Evolutionary conservation across 192 early-diverging fungal genomes (phyloP).

Genomic region (Jimgerdemannia lactiflua): DNA sequence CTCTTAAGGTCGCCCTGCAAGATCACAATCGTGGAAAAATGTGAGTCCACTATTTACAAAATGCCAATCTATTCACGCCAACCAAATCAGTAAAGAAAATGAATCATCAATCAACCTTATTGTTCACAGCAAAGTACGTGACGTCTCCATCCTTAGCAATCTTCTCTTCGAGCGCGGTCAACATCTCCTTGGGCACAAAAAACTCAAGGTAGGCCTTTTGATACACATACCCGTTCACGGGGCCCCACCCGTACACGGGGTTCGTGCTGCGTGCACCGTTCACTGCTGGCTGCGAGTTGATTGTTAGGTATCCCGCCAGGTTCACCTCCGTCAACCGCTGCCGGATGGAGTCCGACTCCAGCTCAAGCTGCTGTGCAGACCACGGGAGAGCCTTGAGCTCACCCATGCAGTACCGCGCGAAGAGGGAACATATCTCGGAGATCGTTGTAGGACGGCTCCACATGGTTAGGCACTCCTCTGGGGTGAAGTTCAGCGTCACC

Average conservation of each 20-base stretch:
- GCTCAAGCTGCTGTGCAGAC: constrained; percentile 78
- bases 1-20: constrained; percentile 76
- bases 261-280: constrained; percentile 83
- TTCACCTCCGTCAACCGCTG: constrained; percentile 70
- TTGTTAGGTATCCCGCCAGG: constrained; percentile 84
- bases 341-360: constrained; percentile 77
- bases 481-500: constrained; percentile 59
- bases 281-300: constrained; percentile 95
- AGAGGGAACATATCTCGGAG: constrained; percentile 68
- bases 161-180: constrained; percentile 56
- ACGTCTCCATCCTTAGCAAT: constrained; percentile 56
- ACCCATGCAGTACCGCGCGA: constrained; percentile 77
- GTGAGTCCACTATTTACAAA: too few species aligned
- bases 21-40: not conserved
- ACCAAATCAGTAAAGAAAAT: not conserved
- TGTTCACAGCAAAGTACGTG: constrained; percentile 91
- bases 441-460: constrained; percentile 75
- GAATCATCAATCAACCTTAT: constrained; percentile 14
- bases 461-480: constrained; percentile 45
- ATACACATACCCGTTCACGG: constrained; percentile 93
- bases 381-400: constrained; percentile 79
- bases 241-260: constrained; percentile 89
- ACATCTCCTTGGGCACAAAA: constrained; percentile 73
- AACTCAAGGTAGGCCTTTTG: constrained; percentile 98
- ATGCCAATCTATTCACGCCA: not conserved